Evolutionary conservation across 2,329 filamentous ascomycete species (phyloP).

Genomic region (Fusarium tupiense): DNA sequence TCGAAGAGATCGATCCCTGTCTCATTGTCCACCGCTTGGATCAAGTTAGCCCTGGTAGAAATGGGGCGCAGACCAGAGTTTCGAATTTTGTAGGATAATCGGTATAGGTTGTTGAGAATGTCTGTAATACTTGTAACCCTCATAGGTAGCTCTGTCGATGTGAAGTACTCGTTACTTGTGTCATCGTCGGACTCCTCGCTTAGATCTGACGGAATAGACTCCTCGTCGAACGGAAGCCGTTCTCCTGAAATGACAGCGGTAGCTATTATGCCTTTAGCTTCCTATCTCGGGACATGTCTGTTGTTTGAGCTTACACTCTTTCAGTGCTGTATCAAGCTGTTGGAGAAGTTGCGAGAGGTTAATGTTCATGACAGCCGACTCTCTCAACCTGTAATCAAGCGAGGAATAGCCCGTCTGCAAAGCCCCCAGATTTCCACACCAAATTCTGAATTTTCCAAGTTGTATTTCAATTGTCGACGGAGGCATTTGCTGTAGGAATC

Average conservation of each 20-base stretch:
- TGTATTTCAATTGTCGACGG: neutral
- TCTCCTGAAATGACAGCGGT: neutral
- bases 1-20: neutral
- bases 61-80: neutral
- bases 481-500: neutral
- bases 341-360: neutral
- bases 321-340: fast-evolving
- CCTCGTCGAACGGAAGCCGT: neutral
- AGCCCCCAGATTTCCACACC: neutral
- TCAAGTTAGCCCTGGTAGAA: fast-evolving
- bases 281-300: fast-evolving
- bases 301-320: neutral
- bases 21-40: neutral
- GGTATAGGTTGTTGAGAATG: neutral
- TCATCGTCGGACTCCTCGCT: neutral
- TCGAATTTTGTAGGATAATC: neutral
- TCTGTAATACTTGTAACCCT: neutral
- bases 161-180: neutral
- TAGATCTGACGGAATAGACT: neutral
- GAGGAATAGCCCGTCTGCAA: neutral
- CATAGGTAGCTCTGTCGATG: neutral
- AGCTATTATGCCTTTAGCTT: fast-evolving
- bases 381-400: neutral
- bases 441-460: neutral
- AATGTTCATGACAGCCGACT: neutral